These are phyloP conservation scores for Pittosporum tobira DNA, from an alignment of 129 eudicot genomes.

Conservation along the genomic window DNA sequence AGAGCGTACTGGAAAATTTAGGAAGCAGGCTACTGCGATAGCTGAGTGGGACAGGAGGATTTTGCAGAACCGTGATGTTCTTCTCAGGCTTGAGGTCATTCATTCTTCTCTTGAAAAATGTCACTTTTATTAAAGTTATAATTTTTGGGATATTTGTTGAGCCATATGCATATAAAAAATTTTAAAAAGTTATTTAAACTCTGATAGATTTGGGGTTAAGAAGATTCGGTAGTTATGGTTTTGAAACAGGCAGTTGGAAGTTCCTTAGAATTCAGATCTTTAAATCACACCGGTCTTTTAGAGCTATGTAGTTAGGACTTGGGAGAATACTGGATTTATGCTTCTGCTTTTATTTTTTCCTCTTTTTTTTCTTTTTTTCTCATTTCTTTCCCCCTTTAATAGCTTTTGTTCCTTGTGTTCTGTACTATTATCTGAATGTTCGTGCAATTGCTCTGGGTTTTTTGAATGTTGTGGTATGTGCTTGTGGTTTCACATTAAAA, in stretches of 20 bases:
- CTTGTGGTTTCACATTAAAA: background rate
- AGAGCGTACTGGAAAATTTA: slow-evolving; percentile 79
- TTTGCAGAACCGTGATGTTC: slow-evolving; percentile 86
- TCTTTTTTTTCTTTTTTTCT: background rate
- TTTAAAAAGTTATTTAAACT: background rate
- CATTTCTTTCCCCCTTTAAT: no score
- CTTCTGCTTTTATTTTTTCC: no score
- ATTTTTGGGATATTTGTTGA: background rate
- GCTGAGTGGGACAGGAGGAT: slow-evolving; percentile 98
- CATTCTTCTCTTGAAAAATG: background rate
- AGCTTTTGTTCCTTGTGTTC: background rate
- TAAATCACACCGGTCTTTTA: background rate
- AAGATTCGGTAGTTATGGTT: background rate
- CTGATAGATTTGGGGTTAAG: background rate
- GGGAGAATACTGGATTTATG: background rate
- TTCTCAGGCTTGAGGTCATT: slow-evolving; percentile 82
- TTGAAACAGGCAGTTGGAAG: background rate
- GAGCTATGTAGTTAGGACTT: background rate
- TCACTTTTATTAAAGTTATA: background rate
- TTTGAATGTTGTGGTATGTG: background rate
- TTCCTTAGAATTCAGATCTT: background rate
- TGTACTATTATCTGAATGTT: background rate
- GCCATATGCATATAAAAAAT: background rate
- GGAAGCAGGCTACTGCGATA: slow-evolving; percentile 89
- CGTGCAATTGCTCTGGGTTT: background rate